Evolutionary conservation across 1,284 basidiomycete genomes (phyloP), one percentile per base, ranked within the genome.

Genomic region (Mycena citricolor): DNA sequence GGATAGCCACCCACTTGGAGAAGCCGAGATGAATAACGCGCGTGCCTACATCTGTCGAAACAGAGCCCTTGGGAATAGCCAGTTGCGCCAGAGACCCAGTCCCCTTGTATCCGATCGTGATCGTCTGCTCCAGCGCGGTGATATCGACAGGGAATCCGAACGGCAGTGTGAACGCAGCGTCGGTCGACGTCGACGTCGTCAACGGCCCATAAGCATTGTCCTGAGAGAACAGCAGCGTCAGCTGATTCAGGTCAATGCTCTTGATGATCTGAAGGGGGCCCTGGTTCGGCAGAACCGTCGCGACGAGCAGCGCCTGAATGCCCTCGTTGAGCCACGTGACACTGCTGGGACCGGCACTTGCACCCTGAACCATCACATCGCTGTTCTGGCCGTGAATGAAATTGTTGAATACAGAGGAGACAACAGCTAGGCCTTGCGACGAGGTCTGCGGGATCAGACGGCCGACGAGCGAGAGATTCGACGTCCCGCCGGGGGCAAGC

Each of bases 251-350:
- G 39, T 59, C 60, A 46, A 90, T 83, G 7, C 77, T 74, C 52
- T 80, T 76, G 63, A 90, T 89, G 57, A 90, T 70, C 29, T 77
- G 63, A 50, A 84, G 73, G 19, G 68, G 63, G 22, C 84, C 81
- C 48, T 70, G 74, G 52, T 86, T 83, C 1, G 86, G 88, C 29
- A 90, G 69, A 14, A 75, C 65, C 0, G 86, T 79, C 3, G 67
- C 63, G 4, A 90, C 70, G 39, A 70, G 62, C n/a, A 90, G 76
- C 28, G 70, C 66, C 64, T 81, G 79, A 61, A 90, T 87, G 22
- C 79, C 87, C 35, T 84, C 76, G 59, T 88, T 87, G 20, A 90
- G 67, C 86, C 87, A 90, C 2, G 76, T 75, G 12, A 84, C 81
- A 54, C 78, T 74, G 44, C 70, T 67, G 0, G 84, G 73, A 12